A percentile compares a stretch with the other conserved stretches of the same genome.
phyloP scores from a whole-genome alignment of 2,329 filamentous ascomycete genomes.

The Fusarium subglutinans region DNA sequence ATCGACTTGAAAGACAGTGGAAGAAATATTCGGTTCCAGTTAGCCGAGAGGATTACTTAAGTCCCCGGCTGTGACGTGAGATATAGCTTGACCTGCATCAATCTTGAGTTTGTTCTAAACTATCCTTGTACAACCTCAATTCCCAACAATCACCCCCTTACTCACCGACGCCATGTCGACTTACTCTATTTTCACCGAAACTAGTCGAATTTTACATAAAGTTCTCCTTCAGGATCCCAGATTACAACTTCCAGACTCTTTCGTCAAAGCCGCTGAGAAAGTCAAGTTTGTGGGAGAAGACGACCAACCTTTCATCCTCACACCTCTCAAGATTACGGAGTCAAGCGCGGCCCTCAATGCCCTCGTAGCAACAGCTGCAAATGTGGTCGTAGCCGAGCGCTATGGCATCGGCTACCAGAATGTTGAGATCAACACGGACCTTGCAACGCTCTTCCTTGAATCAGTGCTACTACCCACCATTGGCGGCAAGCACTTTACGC shows the following conservation, averaged over 20 bases:
- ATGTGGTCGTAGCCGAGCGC: not conserved
- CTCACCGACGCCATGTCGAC: not conserved
- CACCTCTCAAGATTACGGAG: not conserved
- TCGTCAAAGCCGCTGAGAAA: not conserved
- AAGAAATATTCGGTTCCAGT: not conserved
- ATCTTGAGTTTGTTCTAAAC: not conserved
- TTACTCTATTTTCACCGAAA: not conserved
- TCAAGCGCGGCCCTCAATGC: not conserved
- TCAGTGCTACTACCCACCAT: not conserved
- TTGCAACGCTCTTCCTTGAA: not conserved
- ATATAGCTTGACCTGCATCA: not conserved
- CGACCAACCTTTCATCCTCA: not conserved
- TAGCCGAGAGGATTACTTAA: not conserved
- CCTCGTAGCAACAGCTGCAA: not conserved
- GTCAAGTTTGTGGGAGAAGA: not conserved
- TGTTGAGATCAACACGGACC: not conserved
- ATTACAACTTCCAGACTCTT: not conserved
- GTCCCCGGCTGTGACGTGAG: not conserved
- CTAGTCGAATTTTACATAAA: not conserved
- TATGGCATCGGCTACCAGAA: not conserved
- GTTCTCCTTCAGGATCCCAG: not conserved
- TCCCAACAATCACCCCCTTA: not conserved
- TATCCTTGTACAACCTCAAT: not conserved
- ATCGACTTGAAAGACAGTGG: not conserved
- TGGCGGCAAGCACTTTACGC: not conserved